A percentile compares a stretch with the other conserved stretches of the same genome.
phyloP scores from a whole-genome alignment of 2,329 filamentous ascomycete genomes.

The Malbranchea cinnamomea region DNA sequence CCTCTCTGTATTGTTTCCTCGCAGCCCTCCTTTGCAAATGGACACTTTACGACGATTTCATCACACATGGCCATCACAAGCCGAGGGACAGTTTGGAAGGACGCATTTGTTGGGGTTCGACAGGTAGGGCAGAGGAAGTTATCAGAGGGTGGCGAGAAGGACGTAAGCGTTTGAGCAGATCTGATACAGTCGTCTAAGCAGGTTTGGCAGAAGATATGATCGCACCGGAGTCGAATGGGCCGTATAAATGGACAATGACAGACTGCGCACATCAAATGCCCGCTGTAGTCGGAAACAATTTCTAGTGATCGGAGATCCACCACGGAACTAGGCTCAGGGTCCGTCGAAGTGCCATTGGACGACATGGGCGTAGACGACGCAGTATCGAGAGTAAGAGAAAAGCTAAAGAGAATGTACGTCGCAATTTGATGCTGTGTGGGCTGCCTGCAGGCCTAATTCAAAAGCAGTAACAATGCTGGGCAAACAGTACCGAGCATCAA shows the following conservation, averaged over 20 bases:
- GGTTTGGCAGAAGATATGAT: conserved; percentile 48
- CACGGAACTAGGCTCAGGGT: conserved; percentile 6
- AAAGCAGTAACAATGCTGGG: no score
- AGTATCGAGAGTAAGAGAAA: no score
- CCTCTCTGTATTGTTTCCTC: conserved; percentile 37
- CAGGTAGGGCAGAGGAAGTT: conserved; percentile 41
- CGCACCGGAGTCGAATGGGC: conserved; percentile 43
- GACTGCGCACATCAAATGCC: conserved; percentile 49
- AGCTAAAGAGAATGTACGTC: no score
- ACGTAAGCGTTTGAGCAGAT: conserved; percentile 12
- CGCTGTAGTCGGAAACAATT: conserved; percentile 40
- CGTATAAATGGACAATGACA: conserved; percentile 48
- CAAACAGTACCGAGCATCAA: no score
- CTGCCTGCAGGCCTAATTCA: no score
- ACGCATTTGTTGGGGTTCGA: conserved; percentile 29
- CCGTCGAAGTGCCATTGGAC: no score
- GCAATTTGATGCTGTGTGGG: no score
- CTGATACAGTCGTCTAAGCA: conserved; percentile 39
- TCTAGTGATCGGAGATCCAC: conserved; percentile 45
- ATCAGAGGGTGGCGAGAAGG: conserved; percentile 1
- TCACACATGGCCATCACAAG: conserved; percentile 47
- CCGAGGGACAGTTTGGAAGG: conserved; percentile 34
- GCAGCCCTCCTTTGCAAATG: conserved; percentile 41
- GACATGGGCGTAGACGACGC: no score
- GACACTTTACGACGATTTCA: conserved; percentile 45